Evolutionary conservation across 768 basidiomycete genomes (phyloP).

Genomic region (Mycena amicta): DNA sequence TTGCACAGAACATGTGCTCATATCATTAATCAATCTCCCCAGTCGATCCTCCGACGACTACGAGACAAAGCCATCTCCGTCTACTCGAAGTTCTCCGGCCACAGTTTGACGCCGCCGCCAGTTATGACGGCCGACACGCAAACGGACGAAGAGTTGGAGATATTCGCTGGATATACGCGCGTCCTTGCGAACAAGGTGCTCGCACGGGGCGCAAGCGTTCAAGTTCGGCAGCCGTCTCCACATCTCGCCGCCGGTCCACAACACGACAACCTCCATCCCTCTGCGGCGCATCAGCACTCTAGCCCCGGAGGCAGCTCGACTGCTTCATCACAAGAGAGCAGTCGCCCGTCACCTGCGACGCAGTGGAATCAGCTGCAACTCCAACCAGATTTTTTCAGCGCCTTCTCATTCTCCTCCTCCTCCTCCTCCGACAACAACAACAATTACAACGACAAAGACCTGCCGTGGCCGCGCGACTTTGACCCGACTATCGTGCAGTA

Average conservation of each 20-base stretch:
- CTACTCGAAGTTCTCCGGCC: slow-evolving; percentile 19
- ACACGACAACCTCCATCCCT: not conserved
- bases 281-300: not conserved
- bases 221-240: not conserved
- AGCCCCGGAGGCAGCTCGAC: not conserved
- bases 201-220: too few relatives aligned
- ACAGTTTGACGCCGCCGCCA: slow-evolving; percentile 12
- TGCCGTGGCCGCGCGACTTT: slow-evolving; percentile 6
- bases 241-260: not conserved
- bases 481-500: slow-evolving; percentile 19
- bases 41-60: slow-evolving; percentile 22
- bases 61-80: slow-evolving; percentile 19
- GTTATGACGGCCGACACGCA: not conserved
- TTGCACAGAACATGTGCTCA: not conserved
- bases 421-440: not conserved
- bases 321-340: too few relatives aligned
- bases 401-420: not conserved
- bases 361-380: not conserved
- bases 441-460: not conserved
- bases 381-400: not conserved
- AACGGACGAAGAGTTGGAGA: slow-evolving; percentile 11
- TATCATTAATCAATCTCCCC: not conserved
- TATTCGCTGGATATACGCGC: slow-evolving; percentile 22
- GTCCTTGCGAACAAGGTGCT: slow-evolving; percentile 19
- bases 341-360: not conserved